Conservation (phyloP, 1,284 basidiomycete species). For the Heterobasidion annosum region DNA sequence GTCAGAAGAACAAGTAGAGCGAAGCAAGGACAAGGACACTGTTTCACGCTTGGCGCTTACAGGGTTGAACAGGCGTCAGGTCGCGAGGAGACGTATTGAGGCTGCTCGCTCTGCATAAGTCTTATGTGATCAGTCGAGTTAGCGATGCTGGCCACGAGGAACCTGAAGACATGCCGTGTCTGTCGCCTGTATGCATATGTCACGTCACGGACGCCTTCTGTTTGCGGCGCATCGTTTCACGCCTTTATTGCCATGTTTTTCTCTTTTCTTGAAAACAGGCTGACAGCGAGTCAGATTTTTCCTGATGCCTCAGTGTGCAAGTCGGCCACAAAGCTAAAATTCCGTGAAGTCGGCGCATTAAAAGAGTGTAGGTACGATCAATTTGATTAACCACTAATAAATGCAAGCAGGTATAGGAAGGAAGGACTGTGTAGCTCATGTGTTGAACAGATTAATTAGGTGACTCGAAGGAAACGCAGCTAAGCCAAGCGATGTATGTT, state of each 20-base stretch:
- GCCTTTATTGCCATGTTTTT: background rate
- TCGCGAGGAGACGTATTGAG: slow-evolving; percentile 78
- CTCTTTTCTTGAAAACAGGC: background rate
- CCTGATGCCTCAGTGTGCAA: no score
- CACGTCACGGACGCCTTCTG: slow-evolving; percentile 19
- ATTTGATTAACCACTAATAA: no score
- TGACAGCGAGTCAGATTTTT: no score
- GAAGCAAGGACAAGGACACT: slow-evolving; percentile 76
- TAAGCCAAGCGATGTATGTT: no score
- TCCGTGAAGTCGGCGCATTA: no score
- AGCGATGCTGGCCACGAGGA: background rate
- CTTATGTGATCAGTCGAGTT: background rate
- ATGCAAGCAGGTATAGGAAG: no score
- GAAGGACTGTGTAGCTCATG: no score
- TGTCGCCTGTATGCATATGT: slow-evolving; percentile 22
- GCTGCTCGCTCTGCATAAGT: slow-evolving; percentile 41
- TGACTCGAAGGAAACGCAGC: background rate
- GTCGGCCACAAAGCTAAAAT: no score
- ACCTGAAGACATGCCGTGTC: slow-evolving; percentile 5
- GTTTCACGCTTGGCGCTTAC: slow-evolving; percentile 33
- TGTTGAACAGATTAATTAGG: no score
- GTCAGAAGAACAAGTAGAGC: slow-evolving; percentile 77
- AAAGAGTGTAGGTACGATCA: no score
- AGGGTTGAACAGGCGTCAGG: slow-evolving; percentile 73
- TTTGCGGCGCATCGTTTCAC: background rate